A percentile compares a stretch with the other conserved stretches of the same genome.
phyloP scores from a whole-genome alignment of 805 yeast genomes.

The Candida odintsovae region DNA sequence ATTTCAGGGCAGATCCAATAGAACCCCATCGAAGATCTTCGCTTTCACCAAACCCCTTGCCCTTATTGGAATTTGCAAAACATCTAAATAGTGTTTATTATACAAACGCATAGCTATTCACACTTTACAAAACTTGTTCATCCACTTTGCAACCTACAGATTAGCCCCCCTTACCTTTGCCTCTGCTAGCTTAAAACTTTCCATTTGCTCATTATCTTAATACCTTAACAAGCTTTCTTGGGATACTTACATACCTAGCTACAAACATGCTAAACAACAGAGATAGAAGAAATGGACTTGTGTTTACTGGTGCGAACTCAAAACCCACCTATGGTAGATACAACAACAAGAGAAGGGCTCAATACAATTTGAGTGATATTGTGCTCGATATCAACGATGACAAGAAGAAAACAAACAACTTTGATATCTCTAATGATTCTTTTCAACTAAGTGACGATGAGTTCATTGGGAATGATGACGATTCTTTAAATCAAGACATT shows the following conservation, averaged over 20 bases:
- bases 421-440: conserved; percentile 22
- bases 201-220: neutral
- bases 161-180: neutral
- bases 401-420: conserved; percentile 5
- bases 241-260: neutral
- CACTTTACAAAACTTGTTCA: neutral
- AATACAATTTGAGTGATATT: conserved; percentile 20
- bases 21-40: neutral
- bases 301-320: conserved; percentile 12
- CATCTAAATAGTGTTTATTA: neutral
- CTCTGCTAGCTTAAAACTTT: too few relatives aligned
- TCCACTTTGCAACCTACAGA: neutral
- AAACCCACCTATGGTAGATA: conserved; percentile 18
- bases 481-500: conserved; percentile 8
- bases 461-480: conserved; percentile 2
- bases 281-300: conserved; percentile 23
- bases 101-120: neutral
- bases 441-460: conserved; percentile 21
- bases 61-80: neutral
- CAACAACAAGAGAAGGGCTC: conserved; percentile 20
- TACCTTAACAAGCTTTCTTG: neutral
- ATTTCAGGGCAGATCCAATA: neutral
- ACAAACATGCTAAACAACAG: conserved; percentile 14
- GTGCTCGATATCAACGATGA: conserved; percentile 13
- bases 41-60: neutral